Evolutionary conservation across 208 protist genomes (phyloP).

Genomic region (Spongospora subterranea): DNA sequence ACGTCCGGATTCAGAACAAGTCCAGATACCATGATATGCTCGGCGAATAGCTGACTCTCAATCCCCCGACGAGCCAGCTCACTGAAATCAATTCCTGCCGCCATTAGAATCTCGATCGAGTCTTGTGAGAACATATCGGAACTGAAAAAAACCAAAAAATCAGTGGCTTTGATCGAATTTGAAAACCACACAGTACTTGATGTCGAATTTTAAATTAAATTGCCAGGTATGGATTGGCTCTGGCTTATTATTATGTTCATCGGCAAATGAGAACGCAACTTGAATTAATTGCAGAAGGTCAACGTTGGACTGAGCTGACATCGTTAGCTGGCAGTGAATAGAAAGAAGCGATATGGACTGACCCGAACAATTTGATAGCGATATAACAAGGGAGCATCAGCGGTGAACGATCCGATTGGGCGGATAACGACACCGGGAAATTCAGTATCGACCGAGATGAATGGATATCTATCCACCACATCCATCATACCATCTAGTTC

Average conservation of each 20-base stretch:
- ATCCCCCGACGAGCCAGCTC: conserved; percentile 65
- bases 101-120: conserved; percentile 91
- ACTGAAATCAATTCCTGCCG: conserved; percentile 93
- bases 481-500: conserved; percentile 92
- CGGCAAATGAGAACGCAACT: conserved; percentile 95
- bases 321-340: neutral
- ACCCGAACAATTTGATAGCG: conserved; percentile 35
- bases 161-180: neutral
- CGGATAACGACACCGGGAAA: conserved; percentile 93
- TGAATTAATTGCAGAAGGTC: conserved; percentile 98
- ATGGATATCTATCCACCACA: conserved; percentile 92
- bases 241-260: conserved; percentile 91
- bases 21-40: conserved; percentile 93
- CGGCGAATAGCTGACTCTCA: conserved; percentile 89
- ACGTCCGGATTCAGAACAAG: conserved; percentile 92
- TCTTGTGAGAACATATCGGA: conserved; percentile 94
- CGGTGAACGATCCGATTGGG: conserved; percentile 17
- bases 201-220: conserved; percentile 98
- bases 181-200: conserved; percentile 77
- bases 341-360: neutral
- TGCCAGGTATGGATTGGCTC: conserved; percentile 93
- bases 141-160: neutral
- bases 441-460: conserved; percentile 96
- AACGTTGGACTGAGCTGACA: conserved; percentile 90
- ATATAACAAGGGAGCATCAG: neutral